Evolutionary conservation across 345 rosid species (phyloP), one percentile per base, ranked within the genome.

Genomic region (Kernera saxatilis): DNA sequence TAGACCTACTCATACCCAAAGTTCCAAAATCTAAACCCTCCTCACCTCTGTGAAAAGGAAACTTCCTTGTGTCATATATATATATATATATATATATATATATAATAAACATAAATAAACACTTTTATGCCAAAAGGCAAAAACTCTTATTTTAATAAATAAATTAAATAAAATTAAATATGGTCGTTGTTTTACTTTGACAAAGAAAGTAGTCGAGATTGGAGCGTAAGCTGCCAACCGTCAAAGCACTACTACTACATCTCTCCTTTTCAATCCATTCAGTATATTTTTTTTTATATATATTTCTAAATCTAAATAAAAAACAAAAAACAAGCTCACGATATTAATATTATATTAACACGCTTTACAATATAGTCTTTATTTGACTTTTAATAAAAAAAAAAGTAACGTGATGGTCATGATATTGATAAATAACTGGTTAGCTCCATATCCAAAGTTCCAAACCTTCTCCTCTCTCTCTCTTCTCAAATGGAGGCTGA

Each of bases 181-280:
- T n/a, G n/a, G n/a, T n/a, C n/a, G n/a, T n/a, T n/a, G n/a, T n/a
- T n/a, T n/a, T n/a, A n/a, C n/a, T n/a, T n/a, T n/a, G n/a, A n/a
- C n/a, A n/a, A n/a, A 50, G 7, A 71, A 29, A 71, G 69, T 41
- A 10, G 39, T 39, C 53, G 69, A 51, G 55, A 54, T 22, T 53
- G 77, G 77, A 64, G 77, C 71, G 77, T 64, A 32, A 30, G 54
- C 37, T 52, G 54, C 46, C 51, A 46, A 19, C 53, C 62, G 51
- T 67, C 26, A 1, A n/a, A 51, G 30, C 55, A 30, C 17, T 62
- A 18, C 37, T n/a, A 15, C 32, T 52, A 27, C 50, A 52, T 51
- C 61, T 41, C 40, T 69, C 22, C 2, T 40, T 45, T 69, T 32
- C 48, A 48, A 30, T 64, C 46, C 14, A 46, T 46, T 48, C 8